Base-by-base conservation (phyloP, 345 rosid species). In the Heritiera littoralis region DNA sequence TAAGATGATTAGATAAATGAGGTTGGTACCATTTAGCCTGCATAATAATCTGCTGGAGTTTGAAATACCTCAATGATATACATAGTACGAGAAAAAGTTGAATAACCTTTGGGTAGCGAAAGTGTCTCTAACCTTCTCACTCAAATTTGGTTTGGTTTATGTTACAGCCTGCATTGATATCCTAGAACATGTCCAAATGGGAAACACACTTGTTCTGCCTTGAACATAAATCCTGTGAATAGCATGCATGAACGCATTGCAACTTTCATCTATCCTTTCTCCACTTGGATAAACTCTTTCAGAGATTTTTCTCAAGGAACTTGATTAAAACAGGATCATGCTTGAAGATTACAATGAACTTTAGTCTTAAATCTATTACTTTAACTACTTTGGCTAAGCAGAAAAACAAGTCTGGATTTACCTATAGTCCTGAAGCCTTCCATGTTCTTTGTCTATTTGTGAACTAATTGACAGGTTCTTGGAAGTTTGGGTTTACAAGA, bases 41-140 rank as follows among this genome's bases (percentile, higher is more conserved):
- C 75, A 77, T 74, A 66, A 46, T 65, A 58, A 46, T 58, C 46
- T 23, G 14, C 61, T 18, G 35, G 30, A 23, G 56, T 54, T 54
- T 64, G 56, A 28, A 54, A 72, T 38, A 28, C 74, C 51, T 54
- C 1, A 17, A 59, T 35, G 71, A 30, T 3, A 49, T 60, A 54
- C 52, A 59, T 9, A 6, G 60, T 52, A 28, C 48, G 52, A 59
- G 38, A 68, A 49, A n/a, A 52, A 32, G 17, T 30, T 40, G 58
- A 20, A 18, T 45, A 55, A 55, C 14, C 1, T 9, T 64, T 67
- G 13, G 15, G 7, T 9, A 23, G 4, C n/a, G 51, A 65, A 18
- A 59, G 4, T 32, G 32, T 55, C 49, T 17, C 40, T 14, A 52
- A 48, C 68, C 43, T 64, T 64, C n/a, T 64, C 17, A 35, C 3